These are phyloP conservation scores for Elsinoe australis DNA, from an alignment of 2,329 filamentous ascomycete genomes.

Conservation along the genomic window DNA sequence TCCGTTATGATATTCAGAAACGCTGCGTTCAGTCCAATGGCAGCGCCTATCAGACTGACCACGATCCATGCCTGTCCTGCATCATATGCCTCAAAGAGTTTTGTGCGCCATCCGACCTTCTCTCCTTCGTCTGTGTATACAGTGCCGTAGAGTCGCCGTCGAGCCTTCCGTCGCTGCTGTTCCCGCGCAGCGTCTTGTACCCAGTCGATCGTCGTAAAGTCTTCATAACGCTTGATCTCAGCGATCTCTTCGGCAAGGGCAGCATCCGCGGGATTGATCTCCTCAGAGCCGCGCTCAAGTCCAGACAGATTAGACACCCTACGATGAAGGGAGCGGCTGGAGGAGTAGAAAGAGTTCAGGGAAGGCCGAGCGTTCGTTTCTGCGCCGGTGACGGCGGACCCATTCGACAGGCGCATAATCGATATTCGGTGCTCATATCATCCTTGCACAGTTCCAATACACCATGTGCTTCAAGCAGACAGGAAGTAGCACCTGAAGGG, in stretches of 20 bases:
- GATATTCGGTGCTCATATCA: constrained; percentile 1
- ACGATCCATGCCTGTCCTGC: constrained; percentile 98
- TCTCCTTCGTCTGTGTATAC: constrained; percentile 34
- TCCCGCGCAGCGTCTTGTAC: constrained; percentile 94
- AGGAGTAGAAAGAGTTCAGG: constrained; percentile 44
- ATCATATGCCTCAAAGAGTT: constrained; percentile 80
- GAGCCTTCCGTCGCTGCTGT: constrained; percentile 69
- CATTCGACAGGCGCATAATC: constrained; percentile 13
- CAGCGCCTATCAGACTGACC: constrained; percentile 83
- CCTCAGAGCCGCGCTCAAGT: constrained; percentile 52
- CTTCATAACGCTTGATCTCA: constrained; percentile 95
- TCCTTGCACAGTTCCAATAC: too few species aligned
- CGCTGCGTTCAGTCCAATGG: constrained; percentile 87
- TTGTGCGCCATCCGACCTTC: constrained; percentile 70
- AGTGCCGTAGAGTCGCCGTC: constrained; percentile 45
- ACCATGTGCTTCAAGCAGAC: constrained; percentile 13
- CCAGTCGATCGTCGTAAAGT: constrained; percentile 99
- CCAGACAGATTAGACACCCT: constrained; percentile 61
- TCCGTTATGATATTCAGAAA: constrained; percentile 93
- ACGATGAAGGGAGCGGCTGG: constrained; percentile 48
- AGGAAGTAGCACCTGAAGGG: background rate
- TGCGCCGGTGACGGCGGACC: constrained; percentile 10
- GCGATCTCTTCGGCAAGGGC: constrained; percentile 90
- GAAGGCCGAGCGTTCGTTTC: constrained; percentile 34
- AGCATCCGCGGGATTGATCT: constrained; percentile 51